Percentiles rank a stretch among this genome's conserved stretches.
These are phyloP conservation scores for Erodium texanum DNA, from an alignment of 441 rosid genomes.

Conservation along the genomic window DNA sequence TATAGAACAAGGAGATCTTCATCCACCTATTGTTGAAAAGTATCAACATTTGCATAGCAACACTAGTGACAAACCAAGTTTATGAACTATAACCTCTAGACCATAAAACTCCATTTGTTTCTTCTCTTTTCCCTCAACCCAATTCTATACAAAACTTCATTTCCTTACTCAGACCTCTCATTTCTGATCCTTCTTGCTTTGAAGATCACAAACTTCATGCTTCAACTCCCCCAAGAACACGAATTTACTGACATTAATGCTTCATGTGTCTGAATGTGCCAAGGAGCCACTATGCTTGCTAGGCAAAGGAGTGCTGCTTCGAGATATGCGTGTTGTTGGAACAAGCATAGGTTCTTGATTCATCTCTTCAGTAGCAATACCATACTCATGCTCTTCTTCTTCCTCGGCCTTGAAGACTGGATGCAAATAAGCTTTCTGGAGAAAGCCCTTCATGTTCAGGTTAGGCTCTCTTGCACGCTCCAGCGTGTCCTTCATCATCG, in stretches of 20 bases:
- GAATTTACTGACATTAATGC: neutral
- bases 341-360: conserved; percentile 50
- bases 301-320: conserved; percentile 68
- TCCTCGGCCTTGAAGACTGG: conserved; percentile 57
- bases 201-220: neutral
- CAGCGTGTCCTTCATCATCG: conserved; percentile 87
- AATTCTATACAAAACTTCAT: neutral
- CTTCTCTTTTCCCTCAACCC: neutral
- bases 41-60: too few species aligned
- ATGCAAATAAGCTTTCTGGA: conserved; percentile 62
- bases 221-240: neutral
- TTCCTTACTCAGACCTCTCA: neutral
- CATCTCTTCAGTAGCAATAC: conserved; percentile 18
- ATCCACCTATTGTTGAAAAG: too few species aligned
- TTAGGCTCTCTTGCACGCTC: conserved; percentile 69
- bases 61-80: too few species aligned
- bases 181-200: neutral
- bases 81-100: too few species aligned
- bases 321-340: conserved; percentile 74
- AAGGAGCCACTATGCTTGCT: conserved; percentile 61
- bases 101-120: neutral
- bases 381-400: conserved; percentile 9
- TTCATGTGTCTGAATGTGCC: conserved; percentile 12
- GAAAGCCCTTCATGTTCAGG: conserved; percentile 59
- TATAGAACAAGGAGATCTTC: too few species aligned